Base-by-base conservation (phyloP, 1,284 basidiomycete genomes). In the Marasmius oreades region DNA sequence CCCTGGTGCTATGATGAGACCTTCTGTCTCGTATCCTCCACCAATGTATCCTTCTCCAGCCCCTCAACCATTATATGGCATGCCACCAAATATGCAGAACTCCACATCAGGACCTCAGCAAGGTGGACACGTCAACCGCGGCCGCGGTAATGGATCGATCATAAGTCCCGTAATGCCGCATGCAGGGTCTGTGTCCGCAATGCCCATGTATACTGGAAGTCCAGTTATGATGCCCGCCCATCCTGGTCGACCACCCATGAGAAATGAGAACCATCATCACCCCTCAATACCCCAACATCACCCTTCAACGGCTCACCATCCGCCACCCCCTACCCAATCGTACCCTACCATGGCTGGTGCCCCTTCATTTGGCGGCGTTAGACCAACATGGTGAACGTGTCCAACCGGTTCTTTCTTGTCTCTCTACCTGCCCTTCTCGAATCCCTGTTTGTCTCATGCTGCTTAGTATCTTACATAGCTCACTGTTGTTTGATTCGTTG, bases 101-200 rank as follows among this genome's bases (percentile, higher is more conserved):
- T 61, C 47, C 14, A 16, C n/a, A 12, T 16, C 24, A n/a, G n/a
- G 23, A 50, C 70, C 73, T 56, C 77, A 74, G 58, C 77, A 76
- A 57, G 78, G 74, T 36, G 67, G 71, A 20, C 70, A 42, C 16
- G 7, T 68, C 50, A 77, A 72, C 46, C 82, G 81, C 46, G 79
- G 77, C 39, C 78, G 78, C 28, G 74, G 70, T 48, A 67, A 53
- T 20, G 69, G 77, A 63, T 61, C 71, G 23, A 69, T 88, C 69
- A 80, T 88, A 70, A 90, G 87, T 66, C 88, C 88, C n/a, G 79
- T 79, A 14, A 76, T 89, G 73, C 69, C 79, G 37, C 82, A 82
- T 66, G 77, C 82, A 20, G 73, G 69, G 28, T 71, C 79, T 50
- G 71, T 72, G 44, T 64, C 69, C 14, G 61, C 53, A 63, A 69